Base-by-base conservation (phyloP, 768 basidiomycete species). In the Hygrocybe coccinea region DNA sequence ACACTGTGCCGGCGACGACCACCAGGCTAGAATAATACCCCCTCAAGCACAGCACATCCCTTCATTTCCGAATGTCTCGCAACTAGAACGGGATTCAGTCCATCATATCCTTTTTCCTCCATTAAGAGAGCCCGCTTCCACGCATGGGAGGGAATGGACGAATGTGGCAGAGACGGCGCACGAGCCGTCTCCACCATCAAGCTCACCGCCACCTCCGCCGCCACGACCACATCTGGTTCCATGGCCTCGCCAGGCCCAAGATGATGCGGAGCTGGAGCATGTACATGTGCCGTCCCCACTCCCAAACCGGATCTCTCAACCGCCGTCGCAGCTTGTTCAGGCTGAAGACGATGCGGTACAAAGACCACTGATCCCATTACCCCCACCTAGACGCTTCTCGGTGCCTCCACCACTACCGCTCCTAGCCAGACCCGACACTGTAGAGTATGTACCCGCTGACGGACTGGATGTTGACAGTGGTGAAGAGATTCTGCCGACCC, bases 371-470 rank as follows among this genome's bases (percentile, higher is more conserved):
- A 54, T 21, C 59, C 61, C 39, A 37, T 61, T 46, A 36, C 22
- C 41, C 35, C 52, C 19, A 17, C 29, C 50, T 36, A 9, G 50
- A 12, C 50, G 50, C 10, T 12, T 36, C 12, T 34, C 50, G 15
- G 19, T 51, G 2, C 58, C 29, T 51, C 37, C 61, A 55, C 25
- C 46, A 50, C 37, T 41, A 17, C 10, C 49, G 46, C 17, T 48
- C 50, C 43, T 59, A 55, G 36, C 61, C 60, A 45, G 48, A 34
- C 52, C 56, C 5, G 57, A 62, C 6, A 60, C 64, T 9, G 58
- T 60, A 5, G 51, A 59, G 7, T 37, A 41, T 17, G 60, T 62
- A 21, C 36, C 50, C 17, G 24, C 38, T 49, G 36, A 5, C 17
- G 22, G 11, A n/a, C 15, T 4, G 21, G 21, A 19, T 2, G 44